Conservation (phyloP, 2,329 filamentous ascomycete species). For the Zalaria obscura region DNA sequence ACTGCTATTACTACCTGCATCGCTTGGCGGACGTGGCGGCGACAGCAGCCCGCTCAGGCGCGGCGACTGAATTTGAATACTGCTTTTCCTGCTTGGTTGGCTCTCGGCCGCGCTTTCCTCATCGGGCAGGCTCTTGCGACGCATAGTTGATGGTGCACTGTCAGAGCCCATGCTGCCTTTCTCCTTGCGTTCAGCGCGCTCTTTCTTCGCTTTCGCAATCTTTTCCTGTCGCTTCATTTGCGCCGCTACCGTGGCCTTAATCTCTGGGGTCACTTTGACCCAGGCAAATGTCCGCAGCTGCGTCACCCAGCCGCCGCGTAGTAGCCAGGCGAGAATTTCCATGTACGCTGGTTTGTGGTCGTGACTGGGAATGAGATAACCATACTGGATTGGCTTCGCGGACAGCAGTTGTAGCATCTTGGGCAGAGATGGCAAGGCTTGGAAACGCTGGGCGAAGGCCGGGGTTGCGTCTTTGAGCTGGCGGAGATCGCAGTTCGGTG, state of each 20-base stretch:
- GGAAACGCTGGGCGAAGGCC: constrained; percentile 66
- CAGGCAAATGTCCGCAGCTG: constrained; percentile 87
- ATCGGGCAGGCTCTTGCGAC: background rate
- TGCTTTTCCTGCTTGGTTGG: background rate
- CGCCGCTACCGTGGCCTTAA: constrained; percentile 6
- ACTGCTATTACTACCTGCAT: constrained; percentile 2
- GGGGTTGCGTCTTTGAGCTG: constrained; percentile 54
- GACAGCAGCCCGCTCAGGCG: background rate
- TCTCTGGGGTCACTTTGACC: constrained; percentile 30
- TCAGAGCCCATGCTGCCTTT: background rate
- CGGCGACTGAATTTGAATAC: background rate
- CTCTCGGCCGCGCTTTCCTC: background rate
- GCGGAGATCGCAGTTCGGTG: constrained; percentile 70
- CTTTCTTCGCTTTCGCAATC: background rate
- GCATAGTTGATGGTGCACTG: background rate
- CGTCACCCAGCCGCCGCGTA: constrained; percentile 85
- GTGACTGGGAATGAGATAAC: constrained; percentile 70
- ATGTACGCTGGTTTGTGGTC: constrained; percentile 80
- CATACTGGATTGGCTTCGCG: constrained; percentile 67
- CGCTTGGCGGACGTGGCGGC: background rate
- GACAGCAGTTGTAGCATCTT: constrained; percentile 81
- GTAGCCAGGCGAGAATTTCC: constrained; percentile 82
- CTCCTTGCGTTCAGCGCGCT: background rate
- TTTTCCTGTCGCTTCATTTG: constrained; percentile 2
- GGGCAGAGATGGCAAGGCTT: constrained; percentile 66